Conservation (phyloP, 169 alveolate genomes). For the Plasmodium gaboni region DNA sequence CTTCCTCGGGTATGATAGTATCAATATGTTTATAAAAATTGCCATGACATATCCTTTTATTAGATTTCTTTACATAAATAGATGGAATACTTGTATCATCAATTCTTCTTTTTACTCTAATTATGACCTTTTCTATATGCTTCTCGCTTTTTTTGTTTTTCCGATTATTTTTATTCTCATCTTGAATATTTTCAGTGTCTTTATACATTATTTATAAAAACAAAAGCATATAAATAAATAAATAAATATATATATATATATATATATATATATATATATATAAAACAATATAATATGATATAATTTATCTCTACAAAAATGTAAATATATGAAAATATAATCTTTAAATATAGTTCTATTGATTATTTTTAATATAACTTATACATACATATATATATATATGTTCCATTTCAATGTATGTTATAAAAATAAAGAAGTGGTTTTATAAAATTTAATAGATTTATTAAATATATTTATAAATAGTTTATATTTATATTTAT, state of each 20-base stretch:
- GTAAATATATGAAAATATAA: too few relatives aligned
- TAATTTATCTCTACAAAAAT: too few relatives aligned
- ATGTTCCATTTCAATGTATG: background rate
- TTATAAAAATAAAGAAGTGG: too few relatives aligned
- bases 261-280: background rate
- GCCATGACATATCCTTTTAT: conserved; percentile 69
- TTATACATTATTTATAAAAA: conserved; percentile 43
- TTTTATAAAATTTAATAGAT: too few relatives aligned
- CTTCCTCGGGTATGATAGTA: conserved; percentile 53
- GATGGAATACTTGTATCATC: conserved; percentile 72
- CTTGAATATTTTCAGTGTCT: conserved; percentile 1
- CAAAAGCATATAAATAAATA: background rate
- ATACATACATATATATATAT: background rate
- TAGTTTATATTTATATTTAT: too few relatives aligned
- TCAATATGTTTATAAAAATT: conserved; percentile 58
- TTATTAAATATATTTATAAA: too few relatives aligned
- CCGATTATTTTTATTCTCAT: conserved; percentile 5
- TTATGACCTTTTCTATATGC: conserved; percentile 51
- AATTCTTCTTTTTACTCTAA: conserved; percentile 68
- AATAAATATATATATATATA: background rate
- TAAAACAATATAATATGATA: too few relatives aligned
- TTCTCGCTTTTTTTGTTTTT: background rate
- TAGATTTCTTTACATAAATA: conserved; percentile 56
- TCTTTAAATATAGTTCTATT: too few relatives aligned
- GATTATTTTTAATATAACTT: background rate